Evolutionary conservation across 2,329 filamentous ascomycete genomes (phyloP).

Genomic region (Sporothrix curviconia): DNA sequence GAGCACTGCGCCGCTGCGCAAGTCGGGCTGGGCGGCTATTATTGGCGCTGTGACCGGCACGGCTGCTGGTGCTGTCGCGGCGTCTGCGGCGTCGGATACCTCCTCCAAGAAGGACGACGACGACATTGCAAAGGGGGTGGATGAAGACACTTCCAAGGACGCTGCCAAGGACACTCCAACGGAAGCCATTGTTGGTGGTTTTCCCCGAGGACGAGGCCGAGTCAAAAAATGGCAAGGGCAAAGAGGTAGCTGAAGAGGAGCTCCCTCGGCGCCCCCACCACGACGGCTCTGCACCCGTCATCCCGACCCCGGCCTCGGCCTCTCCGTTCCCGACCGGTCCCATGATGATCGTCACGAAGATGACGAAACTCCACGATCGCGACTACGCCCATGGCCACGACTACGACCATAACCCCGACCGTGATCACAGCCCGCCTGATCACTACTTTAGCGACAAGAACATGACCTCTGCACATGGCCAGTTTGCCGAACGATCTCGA

Average conservation of each 20-base stretch:
- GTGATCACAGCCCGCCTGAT: too few relatives aligned
- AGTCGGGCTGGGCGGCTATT: slow-evolving; percentile 46
- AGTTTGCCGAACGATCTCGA: slow-evolving; percentile 54
- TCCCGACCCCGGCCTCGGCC: slow-evolving; percentile 37
- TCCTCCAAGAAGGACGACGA: background rate
- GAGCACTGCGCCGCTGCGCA: slow-evolving; percentile 15
- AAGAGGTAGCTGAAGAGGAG: slow-evolving; percentile 16
- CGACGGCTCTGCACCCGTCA: background rate
- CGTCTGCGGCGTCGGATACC: background rate
- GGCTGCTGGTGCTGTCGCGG: slow-evolving; percentile 24
- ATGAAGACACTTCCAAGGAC: too few relatives aligned
- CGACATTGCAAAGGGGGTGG: too few relatives aligned
- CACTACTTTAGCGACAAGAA: slow-evolving; percentile 19
- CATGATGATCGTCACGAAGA: background rate
- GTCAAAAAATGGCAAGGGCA: slow-evolving; percentile 10
- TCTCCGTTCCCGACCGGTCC: slow-evolving; percentile 50
- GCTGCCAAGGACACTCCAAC: background rate
- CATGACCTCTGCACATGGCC: background rate
- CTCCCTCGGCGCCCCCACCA: slow-evolving; percentile 11
- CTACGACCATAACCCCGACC: background rate
- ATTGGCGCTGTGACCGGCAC: slow-evolving; percentile 43
- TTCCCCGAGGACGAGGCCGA: slow-evolving; percentile 7
- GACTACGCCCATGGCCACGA: too few relatives aligned
- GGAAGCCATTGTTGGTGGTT: slow-evolving; percentile 1
- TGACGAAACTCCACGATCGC: too few relatives aligned